Evolutionary conservation across 495 filamentous ascomycete species (phyloP).

Genomic region (Podospora sp.): DNA sequence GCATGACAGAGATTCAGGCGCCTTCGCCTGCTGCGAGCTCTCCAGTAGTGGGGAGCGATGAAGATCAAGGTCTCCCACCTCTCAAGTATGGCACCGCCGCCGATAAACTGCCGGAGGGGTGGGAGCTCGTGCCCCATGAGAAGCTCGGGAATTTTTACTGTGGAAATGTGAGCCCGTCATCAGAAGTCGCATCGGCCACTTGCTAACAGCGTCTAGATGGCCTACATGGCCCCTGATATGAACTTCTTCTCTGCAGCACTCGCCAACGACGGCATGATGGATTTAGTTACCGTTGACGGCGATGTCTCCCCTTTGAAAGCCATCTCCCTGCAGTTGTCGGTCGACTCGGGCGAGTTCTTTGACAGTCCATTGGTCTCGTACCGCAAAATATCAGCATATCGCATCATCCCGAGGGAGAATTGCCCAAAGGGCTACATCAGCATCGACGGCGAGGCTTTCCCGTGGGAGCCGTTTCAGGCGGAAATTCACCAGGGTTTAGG

Average conservation of each 20-base stretch:
- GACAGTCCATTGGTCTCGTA: conserved; percentile 76
- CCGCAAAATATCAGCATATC: conserved; percentile 78
- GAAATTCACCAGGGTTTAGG: conserved; percentile 86
- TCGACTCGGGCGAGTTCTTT: conserved; percentile 75
- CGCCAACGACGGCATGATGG: conserved; percentile 82
- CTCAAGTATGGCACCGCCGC: conserved; percentile 78
- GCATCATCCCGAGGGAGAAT: conserved; percentile 74
- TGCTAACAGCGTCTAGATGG: conserved; percentile 58
- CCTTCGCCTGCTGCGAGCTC: conserved; percentile 15
- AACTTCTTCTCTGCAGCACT: conserved; percentile 89
- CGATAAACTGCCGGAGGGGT: conserved; percentile 73
- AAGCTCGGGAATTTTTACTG: conserved; percentile 91
- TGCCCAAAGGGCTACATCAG: conserved; percentile 77
- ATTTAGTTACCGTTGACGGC: conserved; percentile 79
- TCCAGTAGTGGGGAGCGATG: conserved; percentile 7
- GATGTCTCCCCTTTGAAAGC: conserved; percentile 65
- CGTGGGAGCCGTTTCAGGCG: conserved; percentile 85
- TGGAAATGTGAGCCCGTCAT: conserved; percentile 63
- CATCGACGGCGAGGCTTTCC: conserved; percentile 87
- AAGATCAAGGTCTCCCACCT: conserved; percentile 59
- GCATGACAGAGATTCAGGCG: conserved; percentile 11
- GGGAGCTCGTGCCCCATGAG: conserved; percentile 70
- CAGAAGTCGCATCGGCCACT: neutral
- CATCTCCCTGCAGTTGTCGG: conserved; percentile 66
- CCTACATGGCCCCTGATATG: conserved; percentile 81